Conservation (phyloP, 1,284 basidiomycete genomes). For the Phellinidium pouzarii region DNA sequence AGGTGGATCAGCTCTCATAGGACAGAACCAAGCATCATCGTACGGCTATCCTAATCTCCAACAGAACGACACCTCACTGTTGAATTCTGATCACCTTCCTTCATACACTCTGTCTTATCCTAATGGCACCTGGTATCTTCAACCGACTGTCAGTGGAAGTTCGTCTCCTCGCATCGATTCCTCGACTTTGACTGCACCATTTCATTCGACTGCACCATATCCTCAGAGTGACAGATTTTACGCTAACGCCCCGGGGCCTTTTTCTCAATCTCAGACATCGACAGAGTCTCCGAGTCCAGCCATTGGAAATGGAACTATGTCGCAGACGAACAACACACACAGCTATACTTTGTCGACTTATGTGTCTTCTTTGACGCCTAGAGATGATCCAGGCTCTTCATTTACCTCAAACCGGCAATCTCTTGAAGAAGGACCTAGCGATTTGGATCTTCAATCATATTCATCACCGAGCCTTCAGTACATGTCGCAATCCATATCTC, state of each 20-base stretch:
- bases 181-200: neutral
- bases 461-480: neutral
- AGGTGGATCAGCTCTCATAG: neutral
- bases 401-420: neutral
- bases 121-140: neutral
- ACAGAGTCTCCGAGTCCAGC: neutral
- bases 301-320: neutral
- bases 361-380: neutral
- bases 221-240: neutral
- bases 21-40: neutral
- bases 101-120: neutral
- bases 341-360: neutral
- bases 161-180: neutral
- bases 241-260: neutral
- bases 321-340: neutral
- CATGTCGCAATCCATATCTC: neutral
- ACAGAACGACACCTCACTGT: neutral
- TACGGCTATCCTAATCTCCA: neutral
- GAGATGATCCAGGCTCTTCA: neutral
- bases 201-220: neutral
- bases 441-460: neutral
- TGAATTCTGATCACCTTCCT: neutral
- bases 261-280: neutral
- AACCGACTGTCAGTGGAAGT: neutral
- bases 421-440: neutral